Evolutionary conservation across 163 green algal species (phyloP).

Genomic region (Dunaliella salina): DNA sequence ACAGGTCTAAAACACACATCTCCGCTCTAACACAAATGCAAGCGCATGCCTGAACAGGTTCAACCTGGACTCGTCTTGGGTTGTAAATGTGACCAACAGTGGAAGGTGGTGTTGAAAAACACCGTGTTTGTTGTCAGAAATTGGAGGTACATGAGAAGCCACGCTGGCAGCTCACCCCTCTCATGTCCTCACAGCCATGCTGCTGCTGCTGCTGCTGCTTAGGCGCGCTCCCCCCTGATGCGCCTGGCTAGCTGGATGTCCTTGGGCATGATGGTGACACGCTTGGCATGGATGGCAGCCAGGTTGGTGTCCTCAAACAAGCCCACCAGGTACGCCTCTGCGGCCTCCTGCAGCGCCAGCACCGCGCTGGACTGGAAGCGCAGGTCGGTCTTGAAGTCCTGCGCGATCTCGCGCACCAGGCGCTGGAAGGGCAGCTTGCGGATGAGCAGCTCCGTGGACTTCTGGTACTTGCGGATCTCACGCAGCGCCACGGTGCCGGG

Average conservation of each 20-base stretch:
- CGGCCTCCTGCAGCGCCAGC: slow-evolving; percentile 79
- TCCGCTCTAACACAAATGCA: too few species aligned
- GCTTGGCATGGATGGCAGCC: slow-evolving; percentile 94
- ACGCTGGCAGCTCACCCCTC: too few species aligned
- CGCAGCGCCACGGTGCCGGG: slow-evolving; percentile 81
- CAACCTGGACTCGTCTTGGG: too few species aligned
- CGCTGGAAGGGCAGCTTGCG: slow-evolving; percentile 96
- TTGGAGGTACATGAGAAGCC: too few species aligned
- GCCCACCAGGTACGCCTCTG: slow-evolving; percentile 69
- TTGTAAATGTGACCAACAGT: background rate
- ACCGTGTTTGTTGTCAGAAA: slow-evolving; percentile 1
- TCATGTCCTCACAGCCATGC: too few species aligned
- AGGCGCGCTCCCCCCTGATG: slow-evolving; percentile 45
- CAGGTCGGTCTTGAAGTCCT: slow-evolving; percentile 96
- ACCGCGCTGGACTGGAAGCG: slow-evolving; percentile 79
- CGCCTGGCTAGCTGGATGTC: slow-evolving; percentile 91
- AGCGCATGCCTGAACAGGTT: too few species aligned
- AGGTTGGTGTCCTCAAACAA: slow-evolving; percentile 67
- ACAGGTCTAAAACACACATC: too few species aligned
- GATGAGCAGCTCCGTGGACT: slow-evolving; percentile 95
- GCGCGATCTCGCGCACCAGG: slow-evolving; percentile 91
- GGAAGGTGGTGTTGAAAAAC: background rate
- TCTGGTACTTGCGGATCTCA: slow-evolving; percentile 97
- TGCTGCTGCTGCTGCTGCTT: background rate
- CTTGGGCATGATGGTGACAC: slow-evolving; percentile 98